Evolutionary conservation across 78 protist genomes (phyloP).

Genomic region (Dictyostelium purpureum): DNA sequence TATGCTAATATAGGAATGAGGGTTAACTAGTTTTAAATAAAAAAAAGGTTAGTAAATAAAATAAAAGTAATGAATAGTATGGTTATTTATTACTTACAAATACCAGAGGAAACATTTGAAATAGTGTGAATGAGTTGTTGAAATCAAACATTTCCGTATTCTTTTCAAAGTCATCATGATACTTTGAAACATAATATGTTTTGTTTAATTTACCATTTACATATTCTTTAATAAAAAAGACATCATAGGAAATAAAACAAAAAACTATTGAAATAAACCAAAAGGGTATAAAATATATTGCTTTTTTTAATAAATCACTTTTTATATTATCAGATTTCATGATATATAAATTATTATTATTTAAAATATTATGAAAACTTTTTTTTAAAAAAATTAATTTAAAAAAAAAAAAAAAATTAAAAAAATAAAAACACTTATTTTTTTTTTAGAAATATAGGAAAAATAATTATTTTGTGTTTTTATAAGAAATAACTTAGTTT

Average conservation of each 20-base stretch:
- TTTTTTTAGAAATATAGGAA: too few relatives aligned
- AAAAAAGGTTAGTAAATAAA: not conserved
- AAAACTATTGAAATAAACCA: not conserved
- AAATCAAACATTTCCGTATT: not conserved
- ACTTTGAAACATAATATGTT: too few relatives aligned
- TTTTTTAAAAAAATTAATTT: too few relatives aligned
- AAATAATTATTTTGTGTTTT: too few relatives aligned
- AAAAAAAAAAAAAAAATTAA: too few relatives aligned
- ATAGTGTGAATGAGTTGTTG: not conserved
- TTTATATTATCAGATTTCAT: not conserved
- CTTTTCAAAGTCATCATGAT: not conserved
- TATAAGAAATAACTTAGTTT: too few relatives aligned
- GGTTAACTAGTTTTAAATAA: not conserved
- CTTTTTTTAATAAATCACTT: not conserved
- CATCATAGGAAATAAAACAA: not conserved
- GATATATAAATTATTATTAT: too few relatives aligned
- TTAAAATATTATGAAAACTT: too few relatives aligned
- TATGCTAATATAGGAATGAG: not conserved
- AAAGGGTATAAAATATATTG: not conserved
- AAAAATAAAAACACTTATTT: too few relatives aligned
- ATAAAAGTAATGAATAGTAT: not conserved
- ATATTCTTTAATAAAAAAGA: not conserved
- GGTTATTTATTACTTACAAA: not conserved
- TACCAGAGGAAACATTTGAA: not conserved
- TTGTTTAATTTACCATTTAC: too few relatives aligned